Base-by-base conservation (phyloP, 2,329 filamentous ascomycete genomes). In the Fusarium sp. region DNA sequence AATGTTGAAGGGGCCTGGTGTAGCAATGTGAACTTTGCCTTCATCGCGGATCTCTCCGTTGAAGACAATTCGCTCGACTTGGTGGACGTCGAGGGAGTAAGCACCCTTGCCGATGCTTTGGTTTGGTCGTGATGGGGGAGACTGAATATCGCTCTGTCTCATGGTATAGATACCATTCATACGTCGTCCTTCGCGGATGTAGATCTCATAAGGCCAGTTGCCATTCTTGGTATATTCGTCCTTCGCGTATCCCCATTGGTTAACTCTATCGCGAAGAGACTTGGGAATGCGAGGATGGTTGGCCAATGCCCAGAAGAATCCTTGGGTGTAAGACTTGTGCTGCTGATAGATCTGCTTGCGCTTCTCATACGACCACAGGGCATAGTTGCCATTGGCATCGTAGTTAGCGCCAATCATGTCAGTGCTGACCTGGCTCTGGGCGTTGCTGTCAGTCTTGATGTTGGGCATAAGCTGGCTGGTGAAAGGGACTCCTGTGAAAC, bases 381-480 rank as follows among this genome's bases (percentile, higher is more conserved):
- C 65, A 8, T 69, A 69, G 61, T 69, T 69, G 37, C 66, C 56
- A n/a, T 43, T 16, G 2, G 46, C 20, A 9, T 67, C 49, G 10
- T 53, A 67, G 38, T 69, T 70, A 3, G 52, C 66, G 3, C 66
- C 67, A 8, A 70, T 70, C n/a, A 67, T 55, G 21, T 70, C 67
- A 9, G 67, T 70, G 29, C 67, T 70, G 29, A 70, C 63, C 8
- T 70, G 67, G 4, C 67, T 57, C 20, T 52, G 53, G 12, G 67
- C 67, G 38, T 70, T 70, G 21, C 48, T 33, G 29, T 70, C 67
- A 3, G 67, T 70, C 63, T 70, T 70, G 46, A 70, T 20, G 8
- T 70, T 70, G 23, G 67, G 67, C 67, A 70, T 70, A 8, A 70
- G 66, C 42, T 70, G 67, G 8, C 24, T 56, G 7, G 67, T 70